Evolutionary conservation across 768 basidiomycete genomes (phyloP), one percentile per base, ranked within the genome.

Genomic region (Roridomyces roridus): DNA sequence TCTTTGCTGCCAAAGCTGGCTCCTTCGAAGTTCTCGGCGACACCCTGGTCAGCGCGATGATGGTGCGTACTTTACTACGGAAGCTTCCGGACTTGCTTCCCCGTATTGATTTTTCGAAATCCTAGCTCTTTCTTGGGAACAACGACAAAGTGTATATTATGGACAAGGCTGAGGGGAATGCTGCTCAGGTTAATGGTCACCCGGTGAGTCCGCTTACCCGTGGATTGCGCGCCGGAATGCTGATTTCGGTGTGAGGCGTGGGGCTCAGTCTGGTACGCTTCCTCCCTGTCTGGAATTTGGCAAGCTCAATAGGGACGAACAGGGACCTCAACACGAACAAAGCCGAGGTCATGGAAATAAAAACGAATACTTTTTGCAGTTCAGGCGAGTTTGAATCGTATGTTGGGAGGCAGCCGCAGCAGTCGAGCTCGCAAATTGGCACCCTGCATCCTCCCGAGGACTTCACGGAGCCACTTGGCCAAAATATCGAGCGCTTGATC

Each of bases 121-220:
- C 11, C 20, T 67, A 89, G 89, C 84, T 89, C 83, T 92, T 94
- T 70, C 72, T 94, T 51, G 92, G 90, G 31, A 90, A 87, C 61
- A 76, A 81, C 11, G 78, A 91, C 62, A 91, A 86, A 69, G 88
- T 96, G 35, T 96, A 94, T 72, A 89, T 95, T 24, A 74, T 95
- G n/a, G 94, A 96, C 77, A 96, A 96, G 75, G 85, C 88, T 3
- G 91, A 94, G 68, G 84, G 84, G 14, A 50, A 50, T 17, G 34
- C 48, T 18, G 48, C 35, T 37, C 14, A 3, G 36, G 48, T 34
- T 9, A 50, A 34, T 8, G 31, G 31, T 3, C 31, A 34, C 31
- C 31, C 31, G 31, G 31, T 34, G 7, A 34, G 31, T 15, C 10
- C 31, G 15, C 15, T 34, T 34, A 34, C 31, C 10, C 10, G 31